A percentile compares a stretch with the other conserved stretches of the same genome.
Evolutionary conservation across 1,284 basidiomycete species (phyloP).

Genomic region (Ceratobasidium theobromae): DNA sequence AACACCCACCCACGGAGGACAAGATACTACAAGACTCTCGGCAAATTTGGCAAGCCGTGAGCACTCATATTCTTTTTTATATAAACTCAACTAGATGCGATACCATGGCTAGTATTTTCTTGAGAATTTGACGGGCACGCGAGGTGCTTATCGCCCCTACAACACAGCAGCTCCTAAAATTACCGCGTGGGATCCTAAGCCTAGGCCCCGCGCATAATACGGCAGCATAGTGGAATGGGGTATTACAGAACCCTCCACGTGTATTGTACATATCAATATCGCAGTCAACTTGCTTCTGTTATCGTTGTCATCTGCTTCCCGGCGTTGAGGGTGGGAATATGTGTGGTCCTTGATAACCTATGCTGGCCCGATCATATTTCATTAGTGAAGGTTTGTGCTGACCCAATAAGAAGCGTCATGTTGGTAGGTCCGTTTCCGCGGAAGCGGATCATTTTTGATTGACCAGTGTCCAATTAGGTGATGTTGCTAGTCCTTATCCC

Average conservation of each 20-base stretch:
- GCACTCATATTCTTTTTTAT: conserved; percentile 42
- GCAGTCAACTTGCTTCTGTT: neutral
- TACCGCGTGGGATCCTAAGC: conserved; percentile 79
- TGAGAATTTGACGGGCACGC: conserved; percentile 85
- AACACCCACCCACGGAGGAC: conserved; percentile 76
- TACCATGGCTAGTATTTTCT: conserved; percentile 60
- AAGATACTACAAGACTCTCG: conserved; percentile 63
- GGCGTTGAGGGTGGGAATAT: too few species aligned
- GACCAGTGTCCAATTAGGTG: neutral
- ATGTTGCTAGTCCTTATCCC: neutral
- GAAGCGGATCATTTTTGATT: conserved; percentile 12
- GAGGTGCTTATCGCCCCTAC: conserved; percentile 85
- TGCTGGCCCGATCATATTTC: too few species aligned
- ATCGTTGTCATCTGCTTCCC: too few species aligned
- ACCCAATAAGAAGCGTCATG: neutral
- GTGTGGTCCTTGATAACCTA: too few species aligned
- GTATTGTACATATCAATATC: neutral
- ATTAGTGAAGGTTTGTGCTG: neutral
- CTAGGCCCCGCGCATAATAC: conserved; percentile 49
- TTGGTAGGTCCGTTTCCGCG: neutral
- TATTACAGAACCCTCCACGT: neutral
- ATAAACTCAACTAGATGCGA: neutral
- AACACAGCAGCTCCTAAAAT: conserved; percentile 84
- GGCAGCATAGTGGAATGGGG: too few species aligned
- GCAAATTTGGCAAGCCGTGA: conserved; percentile 81